These are phyloP conservation scores for Kwoniella sp. DNA, from an alignment of 768 basidiomycete genomes.

Conservation along the genomic window DNA sequence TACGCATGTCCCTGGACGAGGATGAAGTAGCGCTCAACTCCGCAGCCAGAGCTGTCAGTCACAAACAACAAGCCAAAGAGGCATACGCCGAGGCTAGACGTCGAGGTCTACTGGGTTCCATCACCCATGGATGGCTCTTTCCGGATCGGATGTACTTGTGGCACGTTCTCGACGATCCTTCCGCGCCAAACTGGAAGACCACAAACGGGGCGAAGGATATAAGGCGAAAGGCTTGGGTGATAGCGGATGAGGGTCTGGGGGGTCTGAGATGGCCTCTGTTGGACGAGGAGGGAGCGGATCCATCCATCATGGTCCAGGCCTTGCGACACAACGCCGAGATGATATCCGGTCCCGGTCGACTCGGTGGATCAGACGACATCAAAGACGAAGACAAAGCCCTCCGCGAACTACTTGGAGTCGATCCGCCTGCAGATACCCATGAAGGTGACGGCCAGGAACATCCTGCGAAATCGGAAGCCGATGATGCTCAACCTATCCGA, in stretches of 20 bases:
- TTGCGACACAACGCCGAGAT: background rate
- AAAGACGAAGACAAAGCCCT: constrained; percentile 11
- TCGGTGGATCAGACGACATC: background rate
- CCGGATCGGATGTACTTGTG: constrained; percentile 40
- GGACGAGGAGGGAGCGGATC: background rate
- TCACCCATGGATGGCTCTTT: constrained; percentile 30
- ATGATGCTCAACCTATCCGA: constrained; percentile 4
- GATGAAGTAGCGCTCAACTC: background rate
- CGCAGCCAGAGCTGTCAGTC: background rate
- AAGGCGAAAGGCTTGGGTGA: constrained; percentile 29
- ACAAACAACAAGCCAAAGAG: constrained; percentile 3
- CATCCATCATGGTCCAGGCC: background rate
- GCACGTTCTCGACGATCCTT: constrained; percentile 43
- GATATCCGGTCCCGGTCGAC: too few relatives aligned
- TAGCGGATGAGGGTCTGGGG: constrained; percentile 34
- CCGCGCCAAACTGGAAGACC: constrained; percentile 22
- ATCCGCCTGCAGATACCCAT: background rate
- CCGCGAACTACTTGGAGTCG: constrained; percentile 9
- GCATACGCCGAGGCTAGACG: constrained; percentile 24
- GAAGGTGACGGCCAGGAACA: constrained; percentile 1
- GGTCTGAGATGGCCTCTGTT: constrained; percentile 23
- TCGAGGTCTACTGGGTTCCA: constrained; percentile 20
- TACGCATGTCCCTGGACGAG: background rate
- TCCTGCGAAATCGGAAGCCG: constrained; percentile 16
- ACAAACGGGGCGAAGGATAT: constrained; percentile 22